Evolutionary conservation across 306 rosid genomes (phyloP).

Genomic region (Pachyrhizus erosus): DNA sequence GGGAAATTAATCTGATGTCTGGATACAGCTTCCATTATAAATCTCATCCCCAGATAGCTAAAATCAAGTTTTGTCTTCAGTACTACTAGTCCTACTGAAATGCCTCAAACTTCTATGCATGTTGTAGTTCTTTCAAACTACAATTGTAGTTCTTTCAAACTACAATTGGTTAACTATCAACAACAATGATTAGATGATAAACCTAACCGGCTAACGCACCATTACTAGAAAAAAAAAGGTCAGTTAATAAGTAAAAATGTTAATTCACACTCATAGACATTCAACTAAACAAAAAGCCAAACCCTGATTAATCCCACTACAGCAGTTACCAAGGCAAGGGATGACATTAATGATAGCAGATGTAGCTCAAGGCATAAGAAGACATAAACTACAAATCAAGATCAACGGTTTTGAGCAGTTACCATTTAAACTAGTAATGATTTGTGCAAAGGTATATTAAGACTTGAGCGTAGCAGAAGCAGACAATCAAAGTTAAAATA

Average conservation of each 20-base stretch:
- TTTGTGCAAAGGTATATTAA: neutral
- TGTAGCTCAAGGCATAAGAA: neutral
- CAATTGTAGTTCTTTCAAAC: slow-evolving; percentile 6
- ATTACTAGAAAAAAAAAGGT: neutral
- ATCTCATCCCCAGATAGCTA: neutral
- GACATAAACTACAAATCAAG: neutral
- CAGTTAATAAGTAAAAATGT: neutral
- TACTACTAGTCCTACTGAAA: neutral
- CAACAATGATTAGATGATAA: neutral
- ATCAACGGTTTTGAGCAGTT: slow-evolving; percentile 9
- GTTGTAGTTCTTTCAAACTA: neutral
- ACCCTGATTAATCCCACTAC: neutral
- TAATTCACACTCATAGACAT: neutral
- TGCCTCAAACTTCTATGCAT: neutral
- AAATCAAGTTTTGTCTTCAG: neutral
- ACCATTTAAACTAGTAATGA: neutral
- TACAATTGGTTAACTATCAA: slow-evolving; percentile 1
- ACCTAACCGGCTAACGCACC: neutral
- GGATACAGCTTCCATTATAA: slow-evolving; percentile 10
- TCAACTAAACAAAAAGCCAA: slow-evolving; percentile 16
- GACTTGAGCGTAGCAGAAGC: neutral
- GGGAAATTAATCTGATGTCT: neutral
- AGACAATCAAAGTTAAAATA: neutral
- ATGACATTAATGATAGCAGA: neutral
- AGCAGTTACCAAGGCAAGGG: neutral